Conservation (phyloP, 2,329 filamentous ascomycete species). For the Apiospora rasikravindrae region DNA sequence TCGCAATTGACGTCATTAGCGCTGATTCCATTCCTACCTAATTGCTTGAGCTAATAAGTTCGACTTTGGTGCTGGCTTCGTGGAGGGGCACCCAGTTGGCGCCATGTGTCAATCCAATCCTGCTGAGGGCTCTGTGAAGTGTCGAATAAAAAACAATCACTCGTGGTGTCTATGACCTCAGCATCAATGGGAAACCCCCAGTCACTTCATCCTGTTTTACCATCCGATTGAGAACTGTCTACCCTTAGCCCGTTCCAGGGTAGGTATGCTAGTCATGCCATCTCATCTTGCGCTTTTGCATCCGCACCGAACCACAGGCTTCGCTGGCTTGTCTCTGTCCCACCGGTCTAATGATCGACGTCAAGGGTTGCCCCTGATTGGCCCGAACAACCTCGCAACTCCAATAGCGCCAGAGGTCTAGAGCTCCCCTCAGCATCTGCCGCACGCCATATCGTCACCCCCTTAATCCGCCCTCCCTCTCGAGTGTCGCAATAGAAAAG, state of each 20-base stretch:
- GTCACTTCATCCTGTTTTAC: slow-evolving; percentile 8
- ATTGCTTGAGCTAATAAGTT: not conserved
- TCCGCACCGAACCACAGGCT: slow-evolving; percentile 4
- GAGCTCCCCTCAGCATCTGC: slow-evolving; percentile 11
- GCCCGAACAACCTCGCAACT: not conserved
- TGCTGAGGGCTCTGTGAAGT: not conserved
- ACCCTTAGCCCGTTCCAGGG: slow-evolving; percentile 17
- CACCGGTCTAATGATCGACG: slow-evolving; percentile 10
- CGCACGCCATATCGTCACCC: slow-evolving; percentile 17
- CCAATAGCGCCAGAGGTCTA: slow-evolving; percentile 7
- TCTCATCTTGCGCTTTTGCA: slow-evolving; percentile 17
- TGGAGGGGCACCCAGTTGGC: too few relatives aligned
- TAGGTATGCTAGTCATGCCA: slow-evolving; percentile 1
- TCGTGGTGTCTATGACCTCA: slow-evolving; percentile 8
- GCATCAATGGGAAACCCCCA: not conserved
- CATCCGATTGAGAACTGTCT: not conserved
- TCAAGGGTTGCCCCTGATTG: not conserved
- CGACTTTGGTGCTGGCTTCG: too few relatives aligned
- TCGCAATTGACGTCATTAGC: not conserved
- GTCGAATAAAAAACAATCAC: slow-evolving; percentile 6
- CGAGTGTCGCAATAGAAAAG: slow-evolving; percentile 1
- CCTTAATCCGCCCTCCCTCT: not conserved
- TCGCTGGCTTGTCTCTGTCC: not conserved
- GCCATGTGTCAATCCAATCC: too few relatives aligned
- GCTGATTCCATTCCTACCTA: not conserved